A percentile compares a stretch with the other conserved stretches of the same genome.
Conservation (phyloP, 2,329 filamentous ascomycete genomes). For the Colletotrichum musae region DNA sequence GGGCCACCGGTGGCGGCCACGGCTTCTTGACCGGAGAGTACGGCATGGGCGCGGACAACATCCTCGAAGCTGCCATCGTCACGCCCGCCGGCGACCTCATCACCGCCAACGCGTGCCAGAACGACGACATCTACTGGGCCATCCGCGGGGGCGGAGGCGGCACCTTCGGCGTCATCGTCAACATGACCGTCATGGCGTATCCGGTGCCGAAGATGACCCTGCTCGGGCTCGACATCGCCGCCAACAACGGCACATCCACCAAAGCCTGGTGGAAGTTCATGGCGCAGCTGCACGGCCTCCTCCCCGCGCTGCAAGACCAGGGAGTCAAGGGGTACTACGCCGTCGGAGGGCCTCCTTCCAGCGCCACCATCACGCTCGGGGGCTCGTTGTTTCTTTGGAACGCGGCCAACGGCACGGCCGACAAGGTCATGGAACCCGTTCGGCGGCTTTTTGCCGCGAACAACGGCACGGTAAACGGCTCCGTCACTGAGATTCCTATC, state of each 20-base stretch:
- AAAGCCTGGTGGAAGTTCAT: constrained; percentile 17
- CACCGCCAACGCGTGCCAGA: constrained; percentile 56
- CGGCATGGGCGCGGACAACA: constrained; percentile 64
- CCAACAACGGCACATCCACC: constrained; percentile 8
- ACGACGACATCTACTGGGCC: constrained; percentile 69
- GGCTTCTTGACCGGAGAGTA: constrained; percentile 55
- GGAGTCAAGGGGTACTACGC: constrained; percentile 21
- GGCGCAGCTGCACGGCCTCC: background rate
- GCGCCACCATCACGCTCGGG: background rate
- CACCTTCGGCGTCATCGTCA: constrained; percentile 65
- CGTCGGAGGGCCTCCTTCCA: background rate
- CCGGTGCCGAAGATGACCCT: constrained; percentile 45
- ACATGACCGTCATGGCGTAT: constrained; percentile 63
- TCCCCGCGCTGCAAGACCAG: constrained; percentile 1
- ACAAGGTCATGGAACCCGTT: background rate
- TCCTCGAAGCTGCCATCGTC: constrained; percentile 59
- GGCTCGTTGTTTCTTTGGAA: constrained; percentile 5
- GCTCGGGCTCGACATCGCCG: background rate
- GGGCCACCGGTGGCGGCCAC: constrained; percentile 67
- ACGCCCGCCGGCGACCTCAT: constrained; percentile 58
- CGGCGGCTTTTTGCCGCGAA: background rate
- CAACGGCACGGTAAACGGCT: background rate
- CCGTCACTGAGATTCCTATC: background rate
- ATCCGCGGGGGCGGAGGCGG: constrained; percentile 64
- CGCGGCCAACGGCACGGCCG: background rate